phyloP scores from a whole-genome alignment of 768 basidiomycete genomes.

The Rhodotorula babjevae region DNA sequence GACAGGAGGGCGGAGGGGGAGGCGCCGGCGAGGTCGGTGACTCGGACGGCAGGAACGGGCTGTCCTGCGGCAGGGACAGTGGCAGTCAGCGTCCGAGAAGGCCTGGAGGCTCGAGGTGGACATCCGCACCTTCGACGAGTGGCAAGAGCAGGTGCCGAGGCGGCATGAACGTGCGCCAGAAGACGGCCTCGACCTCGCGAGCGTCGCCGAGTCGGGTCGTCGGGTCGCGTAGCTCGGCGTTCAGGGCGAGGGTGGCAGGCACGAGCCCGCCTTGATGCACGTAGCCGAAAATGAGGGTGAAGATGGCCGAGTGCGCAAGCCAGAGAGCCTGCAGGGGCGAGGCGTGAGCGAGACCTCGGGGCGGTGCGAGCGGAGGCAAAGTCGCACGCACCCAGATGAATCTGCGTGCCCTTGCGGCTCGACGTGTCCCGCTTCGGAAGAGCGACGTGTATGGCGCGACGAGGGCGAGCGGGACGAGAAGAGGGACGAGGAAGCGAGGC shows the following conservation, averaged over 20 bases:
- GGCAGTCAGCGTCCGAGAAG: background rate
- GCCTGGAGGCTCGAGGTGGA: too few relatives aligned
- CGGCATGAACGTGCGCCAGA: conserved; percentile 40
- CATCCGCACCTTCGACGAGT: background rate
- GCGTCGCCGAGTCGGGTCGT: background rate
- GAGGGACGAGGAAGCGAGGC: conserved; percentile 41
- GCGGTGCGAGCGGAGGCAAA: background rate
- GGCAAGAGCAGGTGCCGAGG: conserved; percentile 36
- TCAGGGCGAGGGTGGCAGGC: conserved; percentile 20
- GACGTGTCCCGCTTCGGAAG: background rate
- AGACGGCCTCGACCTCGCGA: conserved; percentile 8
- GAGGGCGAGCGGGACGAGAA: conserved; percentile 28
- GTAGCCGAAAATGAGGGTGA: conserved; percentile 34
- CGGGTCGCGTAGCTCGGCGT: background rate
- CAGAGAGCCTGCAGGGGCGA: background rate
- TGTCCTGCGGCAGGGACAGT: background rate
- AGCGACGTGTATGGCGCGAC: background rate
- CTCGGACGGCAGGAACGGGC: background rate
- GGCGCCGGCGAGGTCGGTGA: conserved; percentile 29
- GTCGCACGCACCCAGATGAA: conserved; percentile 11
- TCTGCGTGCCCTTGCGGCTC: background rate
- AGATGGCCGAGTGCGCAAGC: conserved; percentile 16
- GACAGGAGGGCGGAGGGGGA: background rate
- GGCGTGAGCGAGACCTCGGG: background rate
- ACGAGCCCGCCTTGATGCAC: conserved; percentile 39